phyloP scores from a whole-genome alignment of 2,329 filamentous ascomycete genomes.

The Talaromyces sp. region DNA sequence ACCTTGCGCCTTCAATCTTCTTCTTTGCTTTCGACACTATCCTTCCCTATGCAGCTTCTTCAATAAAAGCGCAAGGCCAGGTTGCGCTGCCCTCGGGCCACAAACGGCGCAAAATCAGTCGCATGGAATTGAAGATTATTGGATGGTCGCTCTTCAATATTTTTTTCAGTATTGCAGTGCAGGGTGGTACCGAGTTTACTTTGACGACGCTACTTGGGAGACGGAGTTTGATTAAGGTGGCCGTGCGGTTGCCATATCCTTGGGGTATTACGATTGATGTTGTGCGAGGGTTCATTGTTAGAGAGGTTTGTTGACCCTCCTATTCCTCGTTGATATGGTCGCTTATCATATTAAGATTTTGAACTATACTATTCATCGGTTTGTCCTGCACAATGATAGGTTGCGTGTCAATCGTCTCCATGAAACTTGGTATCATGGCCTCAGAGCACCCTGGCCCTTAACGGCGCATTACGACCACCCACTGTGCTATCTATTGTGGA shows the following conservation, averaged over 20 bases:
- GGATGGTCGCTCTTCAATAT: conserved; percentile 57
- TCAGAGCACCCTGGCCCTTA: conserved; percentile 54
- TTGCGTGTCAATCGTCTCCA: conserved; percentile 54
- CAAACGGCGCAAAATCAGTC: conserved; percentile 37
- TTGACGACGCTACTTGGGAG: conserved; percentile 53
- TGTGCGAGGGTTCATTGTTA: conserved; percentile 50
- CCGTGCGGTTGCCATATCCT: conserved; percentile 59
- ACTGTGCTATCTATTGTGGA: conserved; percentile 50
- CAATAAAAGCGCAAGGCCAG: conserved; percentile 65
- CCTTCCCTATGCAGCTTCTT: conserved; percentile 65
- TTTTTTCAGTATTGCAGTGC: conserved; percentile 49
- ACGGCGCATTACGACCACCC: conserved; percentile 62
- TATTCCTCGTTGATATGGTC: not conserved
- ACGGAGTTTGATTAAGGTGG: conserved; percentile 56
- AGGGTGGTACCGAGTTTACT: conserved; percentile 54
- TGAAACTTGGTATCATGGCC: conserved; percentile 54
- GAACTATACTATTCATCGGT: conserved; percentile 69
- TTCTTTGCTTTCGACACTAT: conserved; percentile 71
- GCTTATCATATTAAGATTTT: conserved; percentile 24
- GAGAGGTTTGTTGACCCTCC: conserved; percentile 50
- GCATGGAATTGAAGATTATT: conserved; percentile 49
- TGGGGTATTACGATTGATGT: conserved; percentile 59
- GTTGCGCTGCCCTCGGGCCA: conserved; percentile 46
- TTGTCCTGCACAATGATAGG: conserved; percentile 61
- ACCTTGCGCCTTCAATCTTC: conserved; percentile 66